Evolutionary conservation across 495 filamentous ascomycete genomes (phyloP), one percentile per base, ranked within the genome.

Genomic region (Penicillium soppii): DNA sequence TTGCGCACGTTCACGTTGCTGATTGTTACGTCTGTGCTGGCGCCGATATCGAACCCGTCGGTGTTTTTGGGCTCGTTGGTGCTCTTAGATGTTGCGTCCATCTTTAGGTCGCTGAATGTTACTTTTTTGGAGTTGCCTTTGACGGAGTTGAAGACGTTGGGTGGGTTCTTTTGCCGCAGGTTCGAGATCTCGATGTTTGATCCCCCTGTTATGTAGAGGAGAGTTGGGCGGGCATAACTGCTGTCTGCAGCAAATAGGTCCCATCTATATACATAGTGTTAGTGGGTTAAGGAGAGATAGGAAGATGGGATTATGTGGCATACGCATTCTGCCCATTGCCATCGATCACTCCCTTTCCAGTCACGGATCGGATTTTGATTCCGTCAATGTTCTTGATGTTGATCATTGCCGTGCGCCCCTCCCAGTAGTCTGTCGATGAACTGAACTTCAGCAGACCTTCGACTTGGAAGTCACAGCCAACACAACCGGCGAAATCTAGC

Each of bases 41-140:
- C 59, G 22, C 70, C 73, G 40, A 78, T 71, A 27, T 76, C 73
- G 41, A 74, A 78, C 17, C 69, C 71, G 43, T 76, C 72, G 1
- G 72, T 73, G 54, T 74, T 72, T 50, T 74, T 72, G 20, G 72
- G 57, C 2, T 47, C 51, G 33, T 73, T 76, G 39, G 27, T 52
- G 27, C 63, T 69, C 12, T 67, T 70, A n/a, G 68, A 65, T 7
- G 58, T 63, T 0, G 68, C 70, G 27, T 65, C 61, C 43, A 78
- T 54, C 9, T 43, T 59, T 13, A 78, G 52, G 19, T 66, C 37
- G 21, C 61, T 47, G 53, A 69, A 74, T 12, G 46, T 35, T 5
- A 69, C 58, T n/a, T 67, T 69, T 1, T 43, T 57, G 36, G 63
- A 54, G 19, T 50, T 53, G 1, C 72, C 73, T 44, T 65, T 68